Evolutionary conservation across 2,329 filamentous ascomycete genomes (phyloP), one percentile per base, ranked within the genome.

Genomic region (Cadophora gregata): DNA sequence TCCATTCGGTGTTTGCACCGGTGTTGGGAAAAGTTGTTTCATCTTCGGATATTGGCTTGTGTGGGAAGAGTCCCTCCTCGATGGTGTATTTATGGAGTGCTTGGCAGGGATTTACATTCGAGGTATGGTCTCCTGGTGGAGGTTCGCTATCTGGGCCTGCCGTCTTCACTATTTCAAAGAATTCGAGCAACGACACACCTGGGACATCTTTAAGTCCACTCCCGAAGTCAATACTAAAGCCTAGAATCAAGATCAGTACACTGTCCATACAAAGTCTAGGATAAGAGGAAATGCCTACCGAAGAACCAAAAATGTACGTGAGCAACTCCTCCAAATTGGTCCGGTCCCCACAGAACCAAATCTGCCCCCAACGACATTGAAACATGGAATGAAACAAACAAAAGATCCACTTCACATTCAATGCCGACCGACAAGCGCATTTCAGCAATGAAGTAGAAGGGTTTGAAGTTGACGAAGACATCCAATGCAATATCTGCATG

Each of bases 301-400:
- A 64, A 64, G 27, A 64, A 64, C 62, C 62, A 64, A 38, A 64
- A 64, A 51, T 64, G 38, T 14, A 64, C 62, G 21, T 59, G 31
- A 19, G 62, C 62, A 25, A n/a, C 24, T 38, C 55, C 55, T 8
- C 53, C 55, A 38, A 64, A 64, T 12, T 27, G 7, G 29, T 59
- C 51, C 16, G 53, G 53, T 19, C 53, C 62, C 53, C 38, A 64
- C 2, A 60, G 25, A 3, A 25, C 25, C 9, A 51, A 42, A 31
- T 59, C 62, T 45, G 62, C 62, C 4, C 36, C 45, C 6, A 64
- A 38, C 6, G n/a, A 33, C 4, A 59, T 59, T 9, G 38, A 59
- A 9, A 59, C 29, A 24, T 59, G 62, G 42, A 64, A 47, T 19
- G 51, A 31, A 2, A 59, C 55, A n/a, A 59, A 64, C 3, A 50